Evolutionary conservation across 2,329 filamentous ascomycete species (phyloP).

Genomic region (Sporothrix pseudoabietina): DNA sequence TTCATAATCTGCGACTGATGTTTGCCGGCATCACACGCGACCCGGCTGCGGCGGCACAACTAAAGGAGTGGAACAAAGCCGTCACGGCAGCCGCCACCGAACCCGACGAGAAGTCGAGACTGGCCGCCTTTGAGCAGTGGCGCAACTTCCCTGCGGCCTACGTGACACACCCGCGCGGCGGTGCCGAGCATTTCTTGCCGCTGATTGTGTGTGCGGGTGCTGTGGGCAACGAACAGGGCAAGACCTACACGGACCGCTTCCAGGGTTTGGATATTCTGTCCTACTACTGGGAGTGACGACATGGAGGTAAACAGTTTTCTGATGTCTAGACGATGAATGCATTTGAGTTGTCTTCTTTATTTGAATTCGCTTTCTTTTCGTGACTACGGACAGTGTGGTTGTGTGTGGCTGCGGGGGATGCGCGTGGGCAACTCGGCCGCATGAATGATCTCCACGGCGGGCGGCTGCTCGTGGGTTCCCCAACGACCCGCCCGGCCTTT

Average conservation of each 20-base stretch:
- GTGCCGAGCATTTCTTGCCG: constrained; percentile 62
- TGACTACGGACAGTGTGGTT: not conserved
- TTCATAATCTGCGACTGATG: constrained; percentile 58
- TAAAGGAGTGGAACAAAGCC: constrained; percentile 50
- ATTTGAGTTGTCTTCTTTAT: not conserved
- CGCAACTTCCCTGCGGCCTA: constrained; percentile 51
- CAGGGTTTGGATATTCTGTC: constrained; percentile 55
- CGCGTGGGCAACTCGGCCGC: not conserved
- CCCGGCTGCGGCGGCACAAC: constrained; percentile 38
- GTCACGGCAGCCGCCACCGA: constrained; percentile 48
- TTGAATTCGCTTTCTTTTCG: not conserved
- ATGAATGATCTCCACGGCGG: constrained; percentile 11
- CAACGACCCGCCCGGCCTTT: not conserved
- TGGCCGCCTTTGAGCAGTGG: constrained; percentile 50
- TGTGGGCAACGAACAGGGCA: constrained; percentile 48
- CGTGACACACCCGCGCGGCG: constrained; percentile 56
- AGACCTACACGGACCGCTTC: constrained; percentile 53
- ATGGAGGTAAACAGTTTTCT: not conserved
- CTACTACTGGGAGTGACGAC: constrained; percentile 53
- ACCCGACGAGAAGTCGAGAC: constrained; percentile 43
- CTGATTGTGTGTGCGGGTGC: constrained; percentile 59
- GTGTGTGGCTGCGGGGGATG: not conserved
- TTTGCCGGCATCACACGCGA: constrained; percentile 38
- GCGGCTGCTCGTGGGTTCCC: not conserved
- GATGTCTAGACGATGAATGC: not conserved